Evolutionary conservation across 306 rosid genomes (phyloP).

Genomic region (Castanopsis chinensis): DNA sequence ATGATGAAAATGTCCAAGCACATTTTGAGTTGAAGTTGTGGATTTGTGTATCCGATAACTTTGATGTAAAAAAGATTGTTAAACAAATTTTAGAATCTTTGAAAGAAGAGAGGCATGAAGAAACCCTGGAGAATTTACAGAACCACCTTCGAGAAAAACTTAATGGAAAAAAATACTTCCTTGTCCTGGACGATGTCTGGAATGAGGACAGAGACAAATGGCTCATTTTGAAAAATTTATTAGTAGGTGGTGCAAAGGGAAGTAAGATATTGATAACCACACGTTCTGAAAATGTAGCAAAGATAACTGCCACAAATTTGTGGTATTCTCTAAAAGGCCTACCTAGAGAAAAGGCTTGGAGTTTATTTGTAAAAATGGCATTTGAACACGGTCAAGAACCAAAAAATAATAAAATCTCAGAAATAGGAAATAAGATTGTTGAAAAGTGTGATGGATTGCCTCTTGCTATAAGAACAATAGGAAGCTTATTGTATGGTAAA

Average conservation of each 20-base stretch:
- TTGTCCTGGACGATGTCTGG: too few species aligned
- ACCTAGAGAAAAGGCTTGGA: too few species aligned
- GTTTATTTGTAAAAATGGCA: too few species aligned
- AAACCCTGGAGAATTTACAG: rapidly evolving
- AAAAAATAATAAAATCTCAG: rapidly evolving
- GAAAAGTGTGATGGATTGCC: too few species aligned
- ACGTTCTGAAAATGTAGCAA: background rate
- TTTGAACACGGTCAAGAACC: rapidly evolving
- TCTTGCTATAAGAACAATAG: background rate
- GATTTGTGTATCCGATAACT: too few species aligned
- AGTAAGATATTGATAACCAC: slow-evolving; percentile 5
- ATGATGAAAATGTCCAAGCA: background rate
- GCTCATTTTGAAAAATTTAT: too few species aligned
- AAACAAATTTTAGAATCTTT: too few species aligned
- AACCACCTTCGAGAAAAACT: too few species aligned
- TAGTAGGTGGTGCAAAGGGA: background rate
- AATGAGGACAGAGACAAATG: background rate
- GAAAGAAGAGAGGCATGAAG: rapidly evolving
- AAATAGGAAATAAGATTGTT: rapidly evolving
- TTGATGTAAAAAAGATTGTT: too few species aligned
- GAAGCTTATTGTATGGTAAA: rapidly evolving
- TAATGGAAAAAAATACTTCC: too few species aligned
- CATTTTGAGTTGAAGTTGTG: rapidly evolving
- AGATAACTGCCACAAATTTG: background rate
- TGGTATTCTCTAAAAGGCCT: too few species aligned